Conservation (phyloP, 2,329 filamentous ascomycete species). For the Ophiobolus disseminans region DNA sequence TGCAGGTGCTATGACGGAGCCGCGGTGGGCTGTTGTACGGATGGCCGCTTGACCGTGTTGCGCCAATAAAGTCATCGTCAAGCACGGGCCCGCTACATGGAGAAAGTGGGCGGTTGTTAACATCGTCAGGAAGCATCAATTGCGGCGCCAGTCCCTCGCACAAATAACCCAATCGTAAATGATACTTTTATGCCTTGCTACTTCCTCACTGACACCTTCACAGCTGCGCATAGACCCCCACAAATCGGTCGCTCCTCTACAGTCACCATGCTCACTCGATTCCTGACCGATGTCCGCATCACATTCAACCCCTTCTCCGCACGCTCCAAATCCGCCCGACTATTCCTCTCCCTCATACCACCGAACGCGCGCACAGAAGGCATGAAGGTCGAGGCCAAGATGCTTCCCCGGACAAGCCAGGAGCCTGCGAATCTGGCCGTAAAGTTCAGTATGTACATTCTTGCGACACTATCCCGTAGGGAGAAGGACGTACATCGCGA, state of each 20-base stretch:
- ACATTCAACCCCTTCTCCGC: constrained; percentile 92
- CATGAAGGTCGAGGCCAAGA: constrained; percentile 78
- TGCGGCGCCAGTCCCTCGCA: constrained; percentile 7
- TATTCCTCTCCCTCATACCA: constrained; percentile 86
- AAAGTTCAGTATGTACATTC: constrained; percentile 76
- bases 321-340: constrained; percentile 79
- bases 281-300: constrained; percentile 82
- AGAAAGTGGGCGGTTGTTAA: neutral
- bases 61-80: constrained; percentile 12
- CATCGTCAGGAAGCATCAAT: neutral
- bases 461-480: neutral
- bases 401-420: constrained; percentile 74
- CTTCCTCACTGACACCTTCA: neutral
- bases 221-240: neutral
- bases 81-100: constrained; percentile 27
- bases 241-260: neutral
- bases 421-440: constrained; percentile 74
- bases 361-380: constrained; percentile 74
- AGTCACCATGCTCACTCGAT: constrained; percentile 78
- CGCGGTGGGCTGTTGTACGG: too few species aligned
- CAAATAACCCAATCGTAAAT: neutral
- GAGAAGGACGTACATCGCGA: too few species aligned
- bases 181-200: neutral
- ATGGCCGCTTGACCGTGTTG: constrained; percentile 20
- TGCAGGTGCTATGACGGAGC: constrained; percentile 41